These are phyloP conservation scores for Lipomyces yamanashiensis DNA, from an alignment of 805 yeast species.

Conservation along the genomic window DNA sequence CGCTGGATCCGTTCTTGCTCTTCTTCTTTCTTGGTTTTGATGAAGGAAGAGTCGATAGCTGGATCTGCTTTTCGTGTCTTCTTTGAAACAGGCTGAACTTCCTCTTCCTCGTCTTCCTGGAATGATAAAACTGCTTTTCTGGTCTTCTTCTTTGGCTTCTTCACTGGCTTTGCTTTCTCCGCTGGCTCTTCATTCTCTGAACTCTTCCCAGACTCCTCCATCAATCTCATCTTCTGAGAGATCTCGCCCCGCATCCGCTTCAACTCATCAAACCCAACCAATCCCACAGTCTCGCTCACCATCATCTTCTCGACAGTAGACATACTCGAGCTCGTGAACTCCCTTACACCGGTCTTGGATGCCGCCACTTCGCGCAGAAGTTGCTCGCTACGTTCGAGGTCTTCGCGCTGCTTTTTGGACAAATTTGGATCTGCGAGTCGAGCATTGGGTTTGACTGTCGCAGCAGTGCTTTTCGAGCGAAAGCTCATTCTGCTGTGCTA, in stretches of 20 bases:
- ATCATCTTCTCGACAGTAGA: conserved; percentile 21
- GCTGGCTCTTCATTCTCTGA: neutral
- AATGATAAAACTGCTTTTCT: conserved; percentile 10
- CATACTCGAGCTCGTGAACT: conserved; percentile 14
- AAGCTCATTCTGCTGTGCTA: neutral
- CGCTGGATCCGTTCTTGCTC: conserved; percentile 24
- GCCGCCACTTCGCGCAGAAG: conserved; percentile 19
- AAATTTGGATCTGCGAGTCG: neutral
- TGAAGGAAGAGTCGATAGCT: conserved; percentile 35
- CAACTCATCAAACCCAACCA: conserved; percentile 20
- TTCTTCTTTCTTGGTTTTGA: conserved; percentile 31
- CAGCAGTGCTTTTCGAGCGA: neutral
- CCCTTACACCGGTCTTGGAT: conserved; percentile 22
- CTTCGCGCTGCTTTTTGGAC: conserved; percentile 18
- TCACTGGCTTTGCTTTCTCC: no score
- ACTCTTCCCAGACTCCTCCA: neutral
- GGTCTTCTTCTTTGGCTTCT: conserved; percentile 15
- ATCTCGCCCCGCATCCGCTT: conserved; percentile 16
- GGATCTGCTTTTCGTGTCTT: conserved; percentile 35
- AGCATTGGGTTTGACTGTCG: neutral
- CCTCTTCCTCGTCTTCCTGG: conserved; percentile 16
- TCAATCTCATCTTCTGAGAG: conserved; percentile 1
- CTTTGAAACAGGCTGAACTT: conserved; percentile 5
- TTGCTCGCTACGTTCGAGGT: neutral
- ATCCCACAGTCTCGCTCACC: conserved; percentile 24